Conservation (phyloP, 352 stramenopile genomes). For the Pythium folliculosum region DNA sequence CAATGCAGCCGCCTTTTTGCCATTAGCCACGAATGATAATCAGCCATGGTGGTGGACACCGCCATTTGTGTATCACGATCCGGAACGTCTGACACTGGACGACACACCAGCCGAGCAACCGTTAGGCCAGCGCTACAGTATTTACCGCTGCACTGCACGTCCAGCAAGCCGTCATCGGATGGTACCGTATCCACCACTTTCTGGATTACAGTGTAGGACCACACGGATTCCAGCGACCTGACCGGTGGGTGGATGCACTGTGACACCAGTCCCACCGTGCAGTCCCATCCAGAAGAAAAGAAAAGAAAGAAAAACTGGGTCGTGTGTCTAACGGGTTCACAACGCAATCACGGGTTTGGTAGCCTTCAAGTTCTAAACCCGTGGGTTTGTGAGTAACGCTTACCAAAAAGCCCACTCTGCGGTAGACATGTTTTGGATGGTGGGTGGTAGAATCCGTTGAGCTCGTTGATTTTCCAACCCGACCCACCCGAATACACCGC, state of each 20-base stretch:
- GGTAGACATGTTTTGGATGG: neutral
- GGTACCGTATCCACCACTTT: neutral
- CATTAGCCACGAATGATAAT: no score
- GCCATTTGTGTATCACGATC: no score
- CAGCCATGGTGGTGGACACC: no score
- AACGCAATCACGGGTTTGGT: neutral
- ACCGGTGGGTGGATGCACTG: neutral
- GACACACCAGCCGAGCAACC: no score
- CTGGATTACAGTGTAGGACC: neutral
- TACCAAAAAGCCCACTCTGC: neutral
- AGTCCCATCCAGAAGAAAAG: constrained; percentile 8
- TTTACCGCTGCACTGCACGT: no score
- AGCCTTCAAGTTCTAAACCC: neutral
- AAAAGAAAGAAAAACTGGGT: neutral
- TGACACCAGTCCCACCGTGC: neutral
- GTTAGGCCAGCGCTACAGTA: no score
- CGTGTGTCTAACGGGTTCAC: constrained; percentile 18
- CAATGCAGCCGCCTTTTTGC: neutral
- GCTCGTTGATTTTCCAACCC: neutral
- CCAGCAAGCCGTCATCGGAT: no score
- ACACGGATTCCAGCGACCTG: no score
- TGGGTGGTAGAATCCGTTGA: constrained; percentile 1
- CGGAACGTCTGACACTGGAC: no score
- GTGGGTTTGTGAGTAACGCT: constrained; percentile 8
- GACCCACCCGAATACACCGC: constrained; percentile 11